These are phyloP conservation scores for Cutaneotrichosporon cutaneum DNA, from an alignment of 1,284 basidiomycete genomes.

Conservation along the genomic window DNA sequence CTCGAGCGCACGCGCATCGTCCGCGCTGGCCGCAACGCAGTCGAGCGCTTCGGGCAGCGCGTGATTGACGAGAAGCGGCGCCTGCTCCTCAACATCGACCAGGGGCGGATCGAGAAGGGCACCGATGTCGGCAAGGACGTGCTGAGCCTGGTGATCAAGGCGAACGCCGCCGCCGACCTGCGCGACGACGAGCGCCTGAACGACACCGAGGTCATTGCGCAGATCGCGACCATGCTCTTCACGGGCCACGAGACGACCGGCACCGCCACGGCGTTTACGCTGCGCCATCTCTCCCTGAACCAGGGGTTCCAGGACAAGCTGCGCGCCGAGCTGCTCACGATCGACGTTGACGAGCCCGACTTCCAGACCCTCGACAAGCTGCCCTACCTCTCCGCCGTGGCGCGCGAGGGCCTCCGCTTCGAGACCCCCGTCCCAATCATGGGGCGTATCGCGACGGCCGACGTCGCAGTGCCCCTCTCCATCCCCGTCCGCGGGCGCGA, in stretches of 20 bases:
- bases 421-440: slow-evolving; percentile 64
- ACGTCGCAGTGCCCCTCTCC: slow-evolving; percentile 62
- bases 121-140: slow-evolving; percentile 55
- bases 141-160: slow-evolving; percentile 60
- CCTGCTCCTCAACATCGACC: slow-evolving; percentile 7
- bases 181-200: slow-evolving; percentile 61
- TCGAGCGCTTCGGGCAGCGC: slow-evolving; percentile 44
- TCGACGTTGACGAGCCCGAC: slow-evolving; percentile 15
- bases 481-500: slow-evolving; percentile 41
- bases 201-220: slow-evolving; percentile 66
- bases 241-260: slow-evolving; percentile 74
- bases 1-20: background rate
- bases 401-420: slow-evolving; percentile 64
- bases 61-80: slow-evolving; percentile 12
- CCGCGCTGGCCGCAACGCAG: background rate
- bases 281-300: slow-evolving; percentile 64
- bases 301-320: slow-evolving; percentile 61
- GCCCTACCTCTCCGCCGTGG: slow-evolving; percentile 60
- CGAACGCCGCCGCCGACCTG: slow-evolving; percentile 61
- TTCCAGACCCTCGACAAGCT: slow-evolving; percentile 52
- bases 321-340: slow-evolving; percentile 55
- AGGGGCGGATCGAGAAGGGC: slow-evolving; percentile 39
- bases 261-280: slow-evolving; percentile 68
- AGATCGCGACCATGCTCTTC: slow-evolving; percentile 70
- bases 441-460: slow-evolving; percentile 60